Base-by-base conservation (phyloP, 2,329 filamentous ascomycete species). In the Coleophoma crateriformis region DNA sequence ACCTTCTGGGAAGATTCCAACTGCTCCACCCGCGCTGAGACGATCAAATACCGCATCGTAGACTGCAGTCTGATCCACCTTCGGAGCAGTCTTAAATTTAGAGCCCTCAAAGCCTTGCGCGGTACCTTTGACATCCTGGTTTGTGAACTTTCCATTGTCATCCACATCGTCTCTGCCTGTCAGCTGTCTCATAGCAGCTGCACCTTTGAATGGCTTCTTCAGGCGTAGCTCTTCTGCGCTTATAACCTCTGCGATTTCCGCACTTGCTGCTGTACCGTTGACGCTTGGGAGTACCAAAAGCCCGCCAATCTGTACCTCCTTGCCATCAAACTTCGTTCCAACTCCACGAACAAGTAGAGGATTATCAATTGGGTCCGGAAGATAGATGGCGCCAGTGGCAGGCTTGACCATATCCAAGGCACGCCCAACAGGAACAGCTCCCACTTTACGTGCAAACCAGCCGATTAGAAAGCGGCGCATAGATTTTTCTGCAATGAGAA, bases 1-100 rank as follows among this genome's bases (percentile, higher is more conserved):
- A 58, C 92, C 92, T 71, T 99, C 92, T 2, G 92, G 92, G 68
- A 97, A 99, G 63, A 99, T 96, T 54, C 92, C 94, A 48, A 97
- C 88, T 64, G 90, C 96, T 15, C 91, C 92, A 43, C 90, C 90
- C 37, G 80, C 78, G 57, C 85, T 84, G 33, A 99, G 77, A 32
- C 90, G 83, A 56, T 85, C 81, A 68, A 96, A 96, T 14, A 99
- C 92, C 17, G 90, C 88, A 66, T 96, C 84, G 70, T 97, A 97
- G 27, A 97, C 92, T 59, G 89, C 82, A 32, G 86, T 91, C 72
- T 97, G 92, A 66, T 97, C 90, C 39, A 96, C 90, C 63, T 96
- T 90, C 3, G 92, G 92, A 2, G 92, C 90, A 41, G 90, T 75
- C 71, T 94, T 94, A 74, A 86, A 97, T 59, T 85, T 87, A 45